Conservation (phyloP, 176 grass and related monocot genomes). For the Miscanthus lutarioriparius region DNA sequence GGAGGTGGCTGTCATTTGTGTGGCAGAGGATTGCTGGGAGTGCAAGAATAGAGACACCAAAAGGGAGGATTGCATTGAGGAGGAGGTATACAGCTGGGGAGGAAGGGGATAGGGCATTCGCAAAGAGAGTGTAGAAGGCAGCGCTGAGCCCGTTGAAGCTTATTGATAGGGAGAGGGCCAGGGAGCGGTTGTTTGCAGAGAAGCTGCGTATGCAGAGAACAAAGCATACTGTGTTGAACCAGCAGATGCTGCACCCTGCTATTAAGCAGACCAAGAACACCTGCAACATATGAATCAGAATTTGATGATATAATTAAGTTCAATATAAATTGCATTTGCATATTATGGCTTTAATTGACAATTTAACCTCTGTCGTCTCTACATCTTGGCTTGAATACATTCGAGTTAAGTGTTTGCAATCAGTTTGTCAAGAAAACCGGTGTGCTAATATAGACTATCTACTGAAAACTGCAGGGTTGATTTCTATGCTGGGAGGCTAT, state of each 20-base stretch:
- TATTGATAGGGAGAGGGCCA: slow-evolving; percentile 84
- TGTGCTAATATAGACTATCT: background rate
- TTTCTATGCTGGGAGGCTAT: background rate
- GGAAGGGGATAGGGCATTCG: slow-evolving; percentile 43
- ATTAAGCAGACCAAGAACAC: slow-evolving; percentile 82
- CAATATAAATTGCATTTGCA: background rate
- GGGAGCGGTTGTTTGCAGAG: slow-evolving; percentile 56
- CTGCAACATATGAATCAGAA: slow-evolving; percentile 39
- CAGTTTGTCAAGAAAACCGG: background rate
- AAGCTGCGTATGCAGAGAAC: slow-evolving; percentile 84
- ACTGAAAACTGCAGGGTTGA: background rate
- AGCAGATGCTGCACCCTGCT: slow-evolving; percentile 90
- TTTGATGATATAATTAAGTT: background rate
- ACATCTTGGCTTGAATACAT: background rate
- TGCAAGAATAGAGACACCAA: slow-evolving; percentile 47
- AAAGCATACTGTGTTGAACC: slow-evolving; percentile 99
- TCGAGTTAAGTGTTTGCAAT: background rate
- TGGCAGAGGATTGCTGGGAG: slow-evolving; percentile 64
- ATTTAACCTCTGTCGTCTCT: background rate
- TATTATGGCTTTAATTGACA: background rate
- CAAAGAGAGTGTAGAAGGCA: slow-evolving; percentile 73
- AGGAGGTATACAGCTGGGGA: slow-evolving; percentile 75
- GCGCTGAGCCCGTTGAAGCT: slow-evolving; percentile 93
- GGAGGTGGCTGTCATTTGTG: slow-evolving; percentile 41
- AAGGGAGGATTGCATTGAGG: slow-evolving; percentile 72